Conservation (phyloP, 1,139 yeast species). For the Candida freyschussii region DNA sequence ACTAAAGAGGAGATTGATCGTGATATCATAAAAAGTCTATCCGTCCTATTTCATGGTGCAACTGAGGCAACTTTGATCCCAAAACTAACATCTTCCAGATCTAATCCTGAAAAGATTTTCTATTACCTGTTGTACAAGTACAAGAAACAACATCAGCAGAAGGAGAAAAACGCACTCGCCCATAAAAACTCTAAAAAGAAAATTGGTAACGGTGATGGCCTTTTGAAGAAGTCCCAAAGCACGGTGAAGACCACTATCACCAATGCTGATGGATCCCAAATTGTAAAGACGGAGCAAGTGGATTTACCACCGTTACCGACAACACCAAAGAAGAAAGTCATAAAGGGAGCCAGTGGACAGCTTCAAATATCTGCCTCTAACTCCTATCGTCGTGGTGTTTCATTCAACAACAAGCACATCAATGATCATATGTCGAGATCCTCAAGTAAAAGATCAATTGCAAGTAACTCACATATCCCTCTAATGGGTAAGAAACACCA, state of each 20-base stretch:
- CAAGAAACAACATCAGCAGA: constrained; percentile 62
- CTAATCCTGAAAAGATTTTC: constrained; percentile 84
- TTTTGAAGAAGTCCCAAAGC: constrained; percentile 42
- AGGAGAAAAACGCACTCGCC: constrained; percentile 14
- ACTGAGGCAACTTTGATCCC: constrained; percentile 54
- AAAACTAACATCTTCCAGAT: constrained; percentile 52
- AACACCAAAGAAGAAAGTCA: constrained; percentile 20
- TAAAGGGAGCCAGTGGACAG: constrained; percentile 25
- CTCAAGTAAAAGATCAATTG: constrained; percentile 21
- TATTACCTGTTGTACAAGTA: constrained; percentile 80
- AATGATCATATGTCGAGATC: constrained; percentile 23
- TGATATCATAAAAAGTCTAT: constrained; percentile 79
- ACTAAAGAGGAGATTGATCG: constrained; percentile 57
- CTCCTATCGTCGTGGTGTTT: constrained; percentile 34
- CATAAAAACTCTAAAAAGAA: constrained; percentile 20
- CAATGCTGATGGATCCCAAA: constrained; percentile 33
- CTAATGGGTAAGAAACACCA: constrained; percentile 16
- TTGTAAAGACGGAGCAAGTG: constrained; percentile 26
- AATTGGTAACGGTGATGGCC: constrained; percentile 23
- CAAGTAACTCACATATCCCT: constrained; percentile 9
- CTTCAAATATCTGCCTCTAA: constrained; percentile 32
- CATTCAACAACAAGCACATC: constrained; percentile 27
- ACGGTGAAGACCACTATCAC: constrained; percentile 42
- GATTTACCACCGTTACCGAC: constrained; percentile 11
- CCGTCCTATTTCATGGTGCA: constrained; percentile 89